Percentiles rank a stretch among this genome's conserved stretches.
These are phyloP conservation scores for Arthroderma sp. DNA, from an alignment of 2,329 filamentous ascomycete species.

Conservation along the genomic window DNA sequence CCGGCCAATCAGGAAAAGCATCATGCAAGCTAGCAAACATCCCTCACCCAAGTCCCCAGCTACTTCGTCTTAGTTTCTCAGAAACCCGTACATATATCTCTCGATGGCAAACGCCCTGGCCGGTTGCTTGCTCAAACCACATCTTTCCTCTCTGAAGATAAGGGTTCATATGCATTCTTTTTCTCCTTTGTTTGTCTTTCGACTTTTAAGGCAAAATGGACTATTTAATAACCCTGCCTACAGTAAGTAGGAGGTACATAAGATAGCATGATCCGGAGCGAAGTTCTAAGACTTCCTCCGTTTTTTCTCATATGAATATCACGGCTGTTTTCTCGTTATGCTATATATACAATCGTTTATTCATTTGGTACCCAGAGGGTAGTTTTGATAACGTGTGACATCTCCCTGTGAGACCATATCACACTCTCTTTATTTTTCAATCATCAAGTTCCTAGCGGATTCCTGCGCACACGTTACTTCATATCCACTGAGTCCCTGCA, in stretches of 20 bases:
- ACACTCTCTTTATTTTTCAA: not conserved
- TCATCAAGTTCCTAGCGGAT: not conserved
- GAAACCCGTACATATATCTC: not conserved
- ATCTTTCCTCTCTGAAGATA: not conserved
- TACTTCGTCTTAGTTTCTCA: not conserved
- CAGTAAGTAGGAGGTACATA: not conserved
- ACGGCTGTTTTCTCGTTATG: not conserved
- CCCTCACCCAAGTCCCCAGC: not conserved
- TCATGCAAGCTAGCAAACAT: conserved; percentile 5
- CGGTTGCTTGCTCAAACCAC: conserved; percentile 4
- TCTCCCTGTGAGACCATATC: not conserved
- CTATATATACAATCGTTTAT: not conserved
- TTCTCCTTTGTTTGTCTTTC: conserved; percentile 1
- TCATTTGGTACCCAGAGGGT: not conserved
- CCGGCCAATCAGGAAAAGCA: not conserved
- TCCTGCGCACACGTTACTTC: not conserved
- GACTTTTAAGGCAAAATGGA: not conserved
- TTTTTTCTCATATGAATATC: not conserved
- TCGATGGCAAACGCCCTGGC: conserved; percentile 5
- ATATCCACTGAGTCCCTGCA: conserved; percentile 12
- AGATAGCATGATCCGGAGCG: not conserved
- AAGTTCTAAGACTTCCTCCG: not conserved
- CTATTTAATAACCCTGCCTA: not conserved
- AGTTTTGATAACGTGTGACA: conserved; percentile 4
- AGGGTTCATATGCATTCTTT: not conserved